Conservation (phyloP, 306 rosid genomes). For the Delonix regia region DNA sequence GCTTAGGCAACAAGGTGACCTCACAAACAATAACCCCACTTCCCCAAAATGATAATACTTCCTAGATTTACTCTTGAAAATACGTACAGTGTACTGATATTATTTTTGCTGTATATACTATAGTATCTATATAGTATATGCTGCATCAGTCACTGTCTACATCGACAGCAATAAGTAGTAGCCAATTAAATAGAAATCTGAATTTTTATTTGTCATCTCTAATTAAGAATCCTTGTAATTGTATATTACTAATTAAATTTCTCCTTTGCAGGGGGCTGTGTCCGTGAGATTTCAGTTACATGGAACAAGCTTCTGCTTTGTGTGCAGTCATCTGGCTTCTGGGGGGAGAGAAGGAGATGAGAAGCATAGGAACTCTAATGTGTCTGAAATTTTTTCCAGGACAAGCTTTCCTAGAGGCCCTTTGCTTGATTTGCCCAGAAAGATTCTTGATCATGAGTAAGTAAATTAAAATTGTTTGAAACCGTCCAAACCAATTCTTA, state of each 20-base stretch:
- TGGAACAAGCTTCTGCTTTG: slow-evolving; percentile 87
- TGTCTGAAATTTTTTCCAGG: slow-evolving; percentile 68
- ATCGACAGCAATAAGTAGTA: slow-evolving; percentile 20
- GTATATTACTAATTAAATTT: background rate
- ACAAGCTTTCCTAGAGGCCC: slow-evolving; percentile 75
- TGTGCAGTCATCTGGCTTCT: slow-evolving; percentile 88
- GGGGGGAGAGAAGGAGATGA: slow-evolving; percentile 80
- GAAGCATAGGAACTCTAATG: slow-evolving; percentile 73
- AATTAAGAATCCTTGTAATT: background rate
- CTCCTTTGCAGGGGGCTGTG: slow-evolving; percentile 76
- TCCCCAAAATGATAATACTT: background rate
- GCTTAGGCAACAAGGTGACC: slow-evolving; percentile 89
- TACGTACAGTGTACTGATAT: background rate
- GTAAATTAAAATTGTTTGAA: slow-evolving; percentile 37
- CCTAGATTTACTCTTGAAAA: background rate
- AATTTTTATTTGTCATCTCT: background rate
- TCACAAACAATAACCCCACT: slow-evolving; percentile 29
- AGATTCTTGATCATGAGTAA: slow-evolving; percentile 80
- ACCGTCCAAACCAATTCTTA: slow-evolving; percentile 37
- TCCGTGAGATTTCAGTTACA: slow-evolving; percentile 77
- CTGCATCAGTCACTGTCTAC: slow-evolving; percentile 30
- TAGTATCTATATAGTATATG: background rate
- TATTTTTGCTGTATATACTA: no score
- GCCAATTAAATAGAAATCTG: slow-evolving; percentile 12
- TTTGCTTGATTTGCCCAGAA: slow-evolving; percentile 68